phyloP scores from a whole-genome alignment of 2,329 filamentous ascomycete genomes.

The Aspergillus quadricinctus region DNA sequence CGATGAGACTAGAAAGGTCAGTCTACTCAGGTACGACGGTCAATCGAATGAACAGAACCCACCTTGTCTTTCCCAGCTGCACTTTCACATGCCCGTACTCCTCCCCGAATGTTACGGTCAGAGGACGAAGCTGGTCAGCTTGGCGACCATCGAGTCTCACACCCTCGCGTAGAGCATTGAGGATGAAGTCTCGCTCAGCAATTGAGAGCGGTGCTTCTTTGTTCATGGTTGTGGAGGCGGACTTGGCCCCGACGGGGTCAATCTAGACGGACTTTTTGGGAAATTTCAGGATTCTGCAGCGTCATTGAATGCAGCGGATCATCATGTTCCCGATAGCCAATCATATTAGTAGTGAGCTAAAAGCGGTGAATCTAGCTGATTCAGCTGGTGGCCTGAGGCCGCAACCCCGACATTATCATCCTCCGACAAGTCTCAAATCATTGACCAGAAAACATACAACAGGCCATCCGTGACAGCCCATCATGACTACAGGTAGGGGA shows the following conservation, averaged over 20 bases:
- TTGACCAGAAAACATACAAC: conserved; percentile 2
- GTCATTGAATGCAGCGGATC: conserved; percentile 13
- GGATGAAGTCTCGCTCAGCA: conserved; percentile 82
- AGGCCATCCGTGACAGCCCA: conserved; percentile 10
- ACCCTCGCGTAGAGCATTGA: conserved; percentile 74
- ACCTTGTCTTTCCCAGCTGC: conserved; percentile 86
- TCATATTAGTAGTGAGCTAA: background rate
- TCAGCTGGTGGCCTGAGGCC: conserved; percentile 12
- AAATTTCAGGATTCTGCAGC: conserved; percentile 18
- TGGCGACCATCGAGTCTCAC: conserved; percentile 79
- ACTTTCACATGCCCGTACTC: conserved; percentile 89
- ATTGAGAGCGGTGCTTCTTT: conserved; percentile 86
- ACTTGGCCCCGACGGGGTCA: conserved; percentile 21
- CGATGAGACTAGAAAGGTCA: conserved; percentile 43
- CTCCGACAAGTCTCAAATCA: conserved; percentile 1
- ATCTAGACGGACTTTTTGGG: conserved; percentile 11
- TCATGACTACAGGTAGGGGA: conserved; percentile 41
- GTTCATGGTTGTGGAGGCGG: conserved; percentile 61
- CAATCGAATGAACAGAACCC: conserved; percentile 17
- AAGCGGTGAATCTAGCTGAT: conserved; percentile 10
- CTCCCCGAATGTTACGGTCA: conserved; percentile 79
- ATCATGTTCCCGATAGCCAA: conserved; percentile 11
- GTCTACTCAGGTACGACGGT: background rate
- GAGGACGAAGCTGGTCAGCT: conserved; percentile 72
- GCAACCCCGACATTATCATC: background rate